Base-by-base conservation (phyloP, 352 stramenopile genomes). In the Phytopythium chamaehyphon region DNA sequence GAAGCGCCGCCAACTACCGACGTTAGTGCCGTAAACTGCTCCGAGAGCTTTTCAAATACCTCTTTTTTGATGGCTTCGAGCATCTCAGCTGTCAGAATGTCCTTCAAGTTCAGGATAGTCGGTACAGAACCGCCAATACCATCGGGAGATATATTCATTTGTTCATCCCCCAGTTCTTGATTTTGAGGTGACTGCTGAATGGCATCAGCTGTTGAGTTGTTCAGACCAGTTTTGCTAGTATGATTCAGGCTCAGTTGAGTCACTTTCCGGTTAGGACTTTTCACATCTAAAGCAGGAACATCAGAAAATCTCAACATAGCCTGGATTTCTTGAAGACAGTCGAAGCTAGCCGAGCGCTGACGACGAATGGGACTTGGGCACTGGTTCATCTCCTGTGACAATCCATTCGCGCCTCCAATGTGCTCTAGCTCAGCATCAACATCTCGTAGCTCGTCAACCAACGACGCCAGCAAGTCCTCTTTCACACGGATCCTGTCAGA, bases 11-110 rank as follows among this genome's bases (percentile, higher is more conserved):
- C 40, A 21, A 18, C 33, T 18, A 21, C 35, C 14, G 16, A 42
- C 6, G 48, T 39, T n/a, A 54, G 50, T 16, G 45, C 42, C 3
- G 53, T 53, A 10, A 84, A 47, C 45, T 86, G 70, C 10, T 54
- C 58, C 12, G 69, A 76, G 2, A 89, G 50, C 21, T 79, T 77
- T 9, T 73, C 63, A 45, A 72, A 82, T 35, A 87, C 77, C 12
- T 87, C 75, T 11, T 74, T 65, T 59, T 86, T 87, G 40, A 89
- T 78, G 14, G 72, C 54, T 18, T 85, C 71, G 1, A 89, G 48
- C 46, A 85, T 66, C 23, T 78, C 60, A 0, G 61, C 39, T 14
- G 65, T 86, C 23, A 85, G 44, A 0, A 86, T 48, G 23, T 86
- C 74, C 26, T 83, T 84, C 26, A 73, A 76, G 0, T 72, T 66